Evolutionary conservation across 2,329 filamentous ascomycete species (phyloP).

Genomic region (Fusarium xyrophilum): DNA sequence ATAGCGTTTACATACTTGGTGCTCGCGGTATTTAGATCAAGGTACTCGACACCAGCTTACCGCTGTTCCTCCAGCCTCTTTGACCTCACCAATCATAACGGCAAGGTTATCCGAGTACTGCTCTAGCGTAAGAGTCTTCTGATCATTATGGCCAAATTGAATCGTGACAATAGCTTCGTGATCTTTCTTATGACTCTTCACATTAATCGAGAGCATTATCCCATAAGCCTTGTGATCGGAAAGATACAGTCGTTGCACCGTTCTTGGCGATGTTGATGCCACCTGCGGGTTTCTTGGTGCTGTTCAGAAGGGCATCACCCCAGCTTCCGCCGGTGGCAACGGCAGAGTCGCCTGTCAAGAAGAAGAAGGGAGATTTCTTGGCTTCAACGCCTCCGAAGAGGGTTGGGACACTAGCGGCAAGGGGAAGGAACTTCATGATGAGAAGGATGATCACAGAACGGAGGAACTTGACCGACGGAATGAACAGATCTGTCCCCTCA

Average conservation of each 20-base stretch:
- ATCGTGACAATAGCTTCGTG: slow-evolving; percentile 16
- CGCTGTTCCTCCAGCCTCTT: slow-evolving; percentile 9
- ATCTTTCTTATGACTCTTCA: neutral
- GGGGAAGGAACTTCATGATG: neutral
- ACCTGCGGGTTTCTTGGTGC: neutral
- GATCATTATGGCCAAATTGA: slow-evolving; percentile 13
- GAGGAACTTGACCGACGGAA: neutral
- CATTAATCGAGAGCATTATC: neutral
- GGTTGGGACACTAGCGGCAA: neutral
- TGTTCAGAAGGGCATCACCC: slow-evolving; percentile 5
- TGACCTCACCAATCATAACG: neutral
- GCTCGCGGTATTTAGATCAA: slow-evolving; percentile 5
- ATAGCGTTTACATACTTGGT: slow-evolving; percentile 19
- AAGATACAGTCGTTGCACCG: slow-evolving; percentile 10
- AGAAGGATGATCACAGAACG: neutral
- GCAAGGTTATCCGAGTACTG: slow-evolving; percentile 11
- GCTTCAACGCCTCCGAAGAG: neutral
- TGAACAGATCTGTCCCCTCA: neutral
- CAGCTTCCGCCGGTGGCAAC: slow-evolving; percentile 5
- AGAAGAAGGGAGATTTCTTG: slow-evolving; percentile 4
- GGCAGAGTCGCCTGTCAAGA: slow-evolving; percentile 14
- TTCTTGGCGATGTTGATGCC: slow-evolving; percentile 19
- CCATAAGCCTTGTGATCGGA: slow-evolving; percentile 5
- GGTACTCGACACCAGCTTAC: neutral
- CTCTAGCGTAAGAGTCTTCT: slow-evolving; percentile 13